Conservation (phyloP, 2,329 filamentous ascomycete genomes). For the Aspergillus brasiliensis region DNA sequence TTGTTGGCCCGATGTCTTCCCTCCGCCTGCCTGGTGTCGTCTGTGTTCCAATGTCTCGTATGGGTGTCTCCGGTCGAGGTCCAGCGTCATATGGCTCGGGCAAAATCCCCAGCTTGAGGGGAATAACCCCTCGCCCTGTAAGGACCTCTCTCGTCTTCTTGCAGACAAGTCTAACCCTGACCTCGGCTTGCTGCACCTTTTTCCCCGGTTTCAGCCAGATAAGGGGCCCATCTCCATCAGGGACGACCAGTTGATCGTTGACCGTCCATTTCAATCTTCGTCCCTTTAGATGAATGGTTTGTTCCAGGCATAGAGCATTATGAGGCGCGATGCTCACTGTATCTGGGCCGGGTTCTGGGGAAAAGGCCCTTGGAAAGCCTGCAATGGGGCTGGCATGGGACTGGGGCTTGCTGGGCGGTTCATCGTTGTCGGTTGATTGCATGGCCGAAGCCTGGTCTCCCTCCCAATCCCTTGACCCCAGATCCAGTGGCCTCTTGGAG, state of each 20-base stretch:
- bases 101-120: conserved; percentile 8
- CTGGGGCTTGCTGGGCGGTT: background rate
- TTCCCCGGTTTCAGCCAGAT: conserved; percentile 11
- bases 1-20: background rate
- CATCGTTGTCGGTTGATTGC: background rate
- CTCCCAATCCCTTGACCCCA: background rate
- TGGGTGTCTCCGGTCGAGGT: too few species aligned
- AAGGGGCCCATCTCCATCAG: conserved; percentile 4
- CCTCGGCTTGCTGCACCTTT: conserved; percentile 16
- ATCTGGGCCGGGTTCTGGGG: background rate
- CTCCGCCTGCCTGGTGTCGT: background rate
- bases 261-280: conserved; percentile 14
- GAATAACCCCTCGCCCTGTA: conserved; percentile 13
- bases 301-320: conserved; percentile 9
- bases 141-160: conserved; percentile 15
- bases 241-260: conserved; percentile 8
- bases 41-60: background rate
- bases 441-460: background rate
- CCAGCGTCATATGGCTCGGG: too few species aligned
- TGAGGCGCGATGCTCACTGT: background rate
- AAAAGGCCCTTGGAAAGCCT: background rate
- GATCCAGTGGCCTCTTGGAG: background rate
- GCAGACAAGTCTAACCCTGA: conserved; percentile 12
- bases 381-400: background rate
- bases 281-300: conserved; percentile 10